Evolutionary conservation across 148 eudicot species (phyloP), one percentile per base, ranked within the genome.

Genomic region (Polygonum maritimum): DNA sequence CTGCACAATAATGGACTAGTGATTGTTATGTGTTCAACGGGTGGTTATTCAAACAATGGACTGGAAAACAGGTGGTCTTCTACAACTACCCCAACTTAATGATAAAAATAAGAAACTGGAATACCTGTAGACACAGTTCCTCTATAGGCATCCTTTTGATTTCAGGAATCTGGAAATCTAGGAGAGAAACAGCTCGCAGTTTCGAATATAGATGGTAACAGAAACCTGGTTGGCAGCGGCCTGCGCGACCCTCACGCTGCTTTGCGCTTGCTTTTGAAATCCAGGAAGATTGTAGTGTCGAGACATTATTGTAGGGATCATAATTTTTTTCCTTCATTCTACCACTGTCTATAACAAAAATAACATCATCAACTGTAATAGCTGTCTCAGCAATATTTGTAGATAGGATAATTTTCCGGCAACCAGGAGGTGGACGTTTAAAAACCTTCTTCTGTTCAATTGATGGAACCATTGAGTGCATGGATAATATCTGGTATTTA

Each of bases 201-300:
- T 86, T 96, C 39, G 99, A 84, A 84, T 81, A 96, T 16, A 96
- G 89, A 81, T 92, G 99, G 84, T 91, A 96, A 77, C 99, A 96
- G 62, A 92, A 85, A 57, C 99, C 99, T 44, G 98, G 90, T 75
- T 91, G 99, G 84, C 98, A 96, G 13, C 98, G 92, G 58, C 99
- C 99, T 52, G 99, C 99, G 76, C 99, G 97, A n/a, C 99, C 99
- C 83, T 96, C 97, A 40, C 99, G 85, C 79, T 96, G 99, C 87
- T 88, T 96, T 65, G 95, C 97, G 80, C 95, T 96, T 40, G 99
- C 99, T 82, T 92, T 85, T 63, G 99, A 96, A 76, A 86, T 83
- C 98, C 97, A 96, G 49, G 97, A 91, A 69, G 99, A 87, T 58
- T 89, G 97, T 76, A 92, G 90, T 71, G 98, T 96, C 54, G 92